Conservation (phyloP, 2,329 filamentous ascomycete genomes). For the Aspergillus sp. region DNA sequence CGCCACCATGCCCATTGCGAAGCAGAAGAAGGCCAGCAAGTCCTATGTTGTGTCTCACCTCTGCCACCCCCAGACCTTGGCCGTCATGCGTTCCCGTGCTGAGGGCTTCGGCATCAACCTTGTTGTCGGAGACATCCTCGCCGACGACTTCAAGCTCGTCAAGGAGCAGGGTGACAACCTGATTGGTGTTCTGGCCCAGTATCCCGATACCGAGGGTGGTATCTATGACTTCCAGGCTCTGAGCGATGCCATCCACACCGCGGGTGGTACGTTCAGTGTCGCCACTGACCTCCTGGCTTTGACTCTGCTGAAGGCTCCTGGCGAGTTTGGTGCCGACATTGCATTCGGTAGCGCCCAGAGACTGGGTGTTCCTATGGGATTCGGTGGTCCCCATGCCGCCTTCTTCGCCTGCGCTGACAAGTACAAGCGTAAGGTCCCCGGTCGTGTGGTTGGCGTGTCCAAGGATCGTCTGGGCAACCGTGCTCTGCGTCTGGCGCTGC, state of each 20-base stretch:
- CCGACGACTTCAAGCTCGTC: slow-evolving; percentile 63
- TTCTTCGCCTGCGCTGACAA: slow-evolving; percentile 93
- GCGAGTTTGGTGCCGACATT: slow-evolving; percentile 92
- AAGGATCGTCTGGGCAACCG: slow-evolving; percentile 82
- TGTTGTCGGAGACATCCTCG: slow-evolving; percentile 68
- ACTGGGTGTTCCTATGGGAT: slow-evolving; percentile 88
- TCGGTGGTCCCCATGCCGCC: slow-evolving; percentile 90
- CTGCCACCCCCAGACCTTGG: slow-evolving; percentile 81
- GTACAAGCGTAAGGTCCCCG: slow-evolving; percentile 92
- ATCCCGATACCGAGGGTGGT: slow-evolving; percentile 83
- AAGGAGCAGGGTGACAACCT: slow-evolving; percentile 76
- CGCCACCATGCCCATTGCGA: slow-evolving; percentile 68
- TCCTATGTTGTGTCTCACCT: slow-evolving; percentile 79
- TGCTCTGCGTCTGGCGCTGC: slow-evolving; percentile 79
- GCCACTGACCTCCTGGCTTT: slow-evolving; percentile 87
- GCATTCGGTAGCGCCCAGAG: slow-evolving; percentile 91
- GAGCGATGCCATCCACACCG: slow-evolving; percentile 73
- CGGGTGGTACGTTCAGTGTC: slow-evolving; percentile 77
- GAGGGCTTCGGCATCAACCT: slow-evolving; percentile 89
- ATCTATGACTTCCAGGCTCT: slow-evolving; percentile 72
- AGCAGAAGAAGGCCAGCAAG: slow-evolving; percentile 73
- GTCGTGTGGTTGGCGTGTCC: slow-evolving; percentile 84
- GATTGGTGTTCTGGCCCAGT: slow-evolving; percentile 90
- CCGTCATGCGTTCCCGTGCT: slow-evolving; percentile 79
- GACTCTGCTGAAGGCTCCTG: slow-evolving; percentile 83